These are phyloP conservation scores for Neodidymelliopsis sp. DNA, from an alignment of 2,329 filamentous ascomycete species.

Conservation along the genomic window DNA sequence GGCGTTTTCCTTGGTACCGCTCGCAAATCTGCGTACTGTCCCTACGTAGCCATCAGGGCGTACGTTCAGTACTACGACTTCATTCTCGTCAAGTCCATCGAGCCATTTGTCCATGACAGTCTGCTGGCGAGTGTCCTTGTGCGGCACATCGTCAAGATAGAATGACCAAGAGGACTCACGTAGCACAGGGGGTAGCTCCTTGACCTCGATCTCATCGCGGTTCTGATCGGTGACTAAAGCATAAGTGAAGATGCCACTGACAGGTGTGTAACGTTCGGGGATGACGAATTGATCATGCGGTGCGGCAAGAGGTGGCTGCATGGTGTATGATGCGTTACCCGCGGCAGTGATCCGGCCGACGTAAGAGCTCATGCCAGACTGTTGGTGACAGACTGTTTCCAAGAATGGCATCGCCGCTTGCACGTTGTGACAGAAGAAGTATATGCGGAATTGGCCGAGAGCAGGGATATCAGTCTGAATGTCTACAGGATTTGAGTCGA, in stretches of 20 bases:
- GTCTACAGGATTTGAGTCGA: conserved; percentile 80
- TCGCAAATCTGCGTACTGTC: conserved; percentile 59
- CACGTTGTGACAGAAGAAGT: conserved; percentile 72
- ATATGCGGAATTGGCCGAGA: conserved; percentile 78
- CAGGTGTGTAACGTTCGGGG: conserved; percentile 72
- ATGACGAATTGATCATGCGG: conserved; percentile 71
- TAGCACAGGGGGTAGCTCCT: conserved; percentile 67
- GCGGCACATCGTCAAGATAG: conserved; percentile 71
- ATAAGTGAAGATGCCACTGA: conserved; percentile 75
- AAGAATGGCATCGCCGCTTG: conserved; percentile 64
- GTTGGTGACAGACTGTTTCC: conserved; percentile 63
- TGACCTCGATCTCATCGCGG: conserved; percentile 70
- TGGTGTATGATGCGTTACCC: conserved; percentile 68
- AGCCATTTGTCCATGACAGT: conserved; percentile 74
- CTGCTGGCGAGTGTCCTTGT: conserved; percentile 60
- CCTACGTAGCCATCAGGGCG: conserved; percentile 79
- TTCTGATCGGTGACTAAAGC: conserved; percentile 67
- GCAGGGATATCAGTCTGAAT: conserved; percentile 80
- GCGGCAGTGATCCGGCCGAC: conserved; percentile 66
- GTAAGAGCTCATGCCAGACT: conserved; percentile 62
- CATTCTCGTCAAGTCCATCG: conserved; percentile 62
- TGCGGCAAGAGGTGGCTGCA: conserved; percentile 64
- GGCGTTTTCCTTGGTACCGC: conserved; percentile 40
- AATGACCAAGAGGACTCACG: conserved; percentile 74
- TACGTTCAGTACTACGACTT: conserved; percentile 72